These are phyloP conservation scores for Cordyceps pruinosa DNA, from an alignment of 2,329 filamentous ascomycete species.

Conservation along the genomic window DNA sequence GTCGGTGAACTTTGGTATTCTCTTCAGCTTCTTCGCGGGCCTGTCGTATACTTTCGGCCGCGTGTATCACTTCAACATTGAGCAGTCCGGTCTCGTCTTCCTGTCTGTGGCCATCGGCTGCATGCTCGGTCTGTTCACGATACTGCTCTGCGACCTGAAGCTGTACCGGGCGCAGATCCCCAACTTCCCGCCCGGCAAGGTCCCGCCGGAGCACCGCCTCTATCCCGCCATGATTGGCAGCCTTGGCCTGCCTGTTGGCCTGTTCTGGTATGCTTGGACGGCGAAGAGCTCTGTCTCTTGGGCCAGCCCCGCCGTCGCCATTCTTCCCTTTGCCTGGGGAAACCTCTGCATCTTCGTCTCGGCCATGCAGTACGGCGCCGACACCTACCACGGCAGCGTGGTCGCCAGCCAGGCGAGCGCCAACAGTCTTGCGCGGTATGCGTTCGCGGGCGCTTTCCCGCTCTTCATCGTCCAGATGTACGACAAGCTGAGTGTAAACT, in stretches of 20 bases:
- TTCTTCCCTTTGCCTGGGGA: slow-evolving; percentile 52
- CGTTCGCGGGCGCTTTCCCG: slow-evolving; percentile 50
- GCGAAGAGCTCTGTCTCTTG: slow-evolving; percentile 39
- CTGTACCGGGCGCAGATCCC: slow-evolving; percentile 34
- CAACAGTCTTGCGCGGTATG: slow-evolving; percentile 51
- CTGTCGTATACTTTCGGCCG: slow-evolving; percentile 41
- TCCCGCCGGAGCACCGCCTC: slow-evolving; percentile 50
- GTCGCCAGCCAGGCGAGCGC: slow-evolving; percentile 54
- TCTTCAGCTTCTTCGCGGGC: slow-evolving; percentile 47
- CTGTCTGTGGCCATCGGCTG: slow-evolving; percentile 40
- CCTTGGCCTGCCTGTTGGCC: slow-evolving; percentile 41
- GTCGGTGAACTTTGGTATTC: slow-evolving; percentile 43
- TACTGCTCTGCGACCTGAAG: slow-evolving; percentile 34
- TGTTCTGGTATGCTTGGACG: slow-evolving; percentile 58
- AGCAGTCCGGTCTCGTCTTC: slow-evolving; percentile 39
- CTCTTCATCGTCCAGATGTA: slow-evolving; percentile 55
- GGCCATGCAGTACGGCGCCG: slow-evolving; percentile 45
- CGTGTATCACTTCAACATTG: slow-evolving; percentile 37
- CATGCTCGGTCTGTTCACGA: slow-evolving; percentile 34
- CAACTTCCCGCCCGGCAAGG: slow-evolving; percentile 26
- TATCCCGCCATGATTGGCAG: slow-evolving; percentile 53
- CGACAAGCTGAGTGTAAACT: slow-evolving; percentile 34
- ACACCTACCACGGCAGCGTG: slow-evolving; percentile 48
- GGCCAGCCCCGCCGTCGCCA: slow-evolving; percentile 43
- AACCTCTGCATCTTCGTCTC: slow-evolving; percentile 54